A percentile compares a stretch with the other conserved stretches of the same genome.
Conservation (phyloP, 2,329 filamentous ascomycete species). For the Clonostachys solani region DNA sequence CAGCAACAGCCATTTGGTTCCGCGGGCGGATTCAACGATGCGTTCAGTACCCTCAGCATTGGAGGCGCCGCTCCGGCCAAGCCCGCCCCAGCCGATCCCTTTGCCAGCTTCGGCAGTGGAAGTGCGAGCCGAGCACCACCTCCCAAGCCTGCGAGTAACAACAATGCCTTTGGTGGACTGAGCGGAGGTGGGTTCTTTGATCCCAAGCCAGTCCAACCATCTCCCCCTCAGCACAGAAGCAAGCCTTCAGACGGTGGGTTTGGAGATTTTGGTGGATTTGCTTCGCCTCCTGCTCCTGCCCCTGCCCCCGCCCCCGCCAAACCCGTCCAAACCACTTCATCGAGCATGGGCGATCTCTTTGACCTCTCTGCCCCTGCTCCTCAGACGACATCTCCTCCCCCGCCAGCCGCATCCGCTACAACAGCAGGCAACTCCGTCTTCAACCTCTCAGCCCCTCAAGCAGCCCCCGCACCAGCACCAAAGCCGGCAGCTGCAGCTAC, state of each 20-base stretch:
- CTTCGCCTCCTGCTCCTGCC: slow-evolving; percentile 31
- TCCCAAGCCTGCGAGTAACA: slow-evolving; percentile 19
- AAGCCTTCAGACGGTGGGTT: slow-evolving; percentile 56
- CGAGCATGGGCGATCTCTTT: slow-evolving; percentile 75
- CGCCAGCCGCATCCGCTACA: slow-evolving; percentile 28
- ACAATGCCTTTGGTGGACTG: slow-evolving; percentile 42
- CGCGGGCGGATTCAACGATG: slow-evolving; percentile 70
- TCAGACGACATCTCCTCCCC: slow-evolving; percentile 38
- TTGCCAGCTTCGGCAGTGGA: slow-evolving; percentile 52
- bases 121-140: slow-evolving; percentile 24
- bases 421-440: slow-evolving; percentile 63
- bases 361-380: slow-evolving; percentile 60
- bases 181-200: slow-evolving; percentile 85
- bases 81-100: slow-evolving; percentile 42
- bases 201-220: slow-evolving; percentile 57
- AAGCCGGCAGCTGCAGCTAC: slow-evolving; percentile 31
- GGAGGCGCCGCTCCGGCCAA: slow-evolving; percentile 33
- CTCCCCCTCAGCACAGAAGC: slow-evolving; percentile 37
- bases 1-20: slow-evolving; percentile 29
- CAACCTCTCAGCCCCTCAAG: slow-evolving; percentile 63
- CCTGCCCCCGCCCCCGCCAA: slow-evolving; percentile 22
- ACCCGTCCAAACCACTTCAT: slow-evolving; percentile 38
- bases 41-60: slow-evolving; percentile 52
- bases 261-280: slow-evolving; percentile 62
- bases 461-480: slow-evolving; percentile 27